A percentile compares a stretch with the other conserved stretches of the same genome.
Conservation (phyloP, 352 stramenopile species). For the Phytopythium litorale region DNA sequence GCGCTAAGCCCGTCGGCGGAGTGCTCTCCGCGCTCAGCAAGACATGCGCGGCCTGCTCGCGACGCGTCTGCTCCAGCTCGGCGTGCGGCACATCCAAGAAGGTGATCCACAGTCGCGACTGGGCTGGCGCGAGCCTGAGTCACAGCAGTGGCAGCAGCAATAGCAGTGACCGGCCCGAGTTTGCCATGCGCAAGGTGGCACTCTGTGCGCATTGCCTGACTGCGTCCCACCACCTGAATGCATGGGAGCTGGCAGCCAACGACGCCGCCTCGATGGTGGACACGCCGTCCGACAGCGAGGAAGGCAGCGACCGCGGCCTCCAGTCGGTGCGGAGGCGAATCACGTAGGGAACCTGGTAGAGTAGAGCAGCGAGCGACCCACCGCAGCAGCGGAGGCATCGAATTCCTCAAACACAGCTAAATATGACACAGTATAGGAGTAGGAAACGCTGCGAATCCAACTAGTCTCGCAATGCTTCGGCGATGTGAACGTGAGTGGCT, state of each 20-base stretch:
- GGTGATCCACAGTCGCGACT: conserved; percentile 1
- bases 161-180: not conserved
- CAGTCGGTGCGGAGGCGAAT: not conserved
- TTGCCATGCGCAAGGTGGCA: not conserved
- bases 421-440: too few relatives aligned
- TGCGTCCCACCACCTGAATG: not conserved
- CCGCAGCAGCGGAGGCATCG: not conserved
- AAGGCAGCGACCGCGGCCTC: not conserved
- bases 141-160: not conserved
- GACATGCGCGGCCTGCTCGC: not conserved
- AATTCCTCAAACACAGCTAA: not conserved
- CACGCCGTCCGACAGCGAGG: not conserved
- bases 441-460: too few relatives aligned
- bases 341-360: not conserved
- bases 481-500: too few relatives aligned
- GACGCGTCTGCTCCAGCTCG: not conserved
- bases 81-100: not conserved
- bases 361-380: not conserved
- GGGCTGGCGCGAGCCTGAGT: not conserved
- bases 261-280: not conserved
- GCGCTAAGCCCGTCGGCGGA: conserved; percentile 16
- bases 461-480: too few relatives aligned
- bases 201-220: conserved; percentile 4
- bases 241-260: conserved; percentile 4
- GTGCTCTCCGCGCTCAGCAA: not conserved